Conservation (phyloP, 805 yeast species). For the Jamesozyma rosinii region DNA sequence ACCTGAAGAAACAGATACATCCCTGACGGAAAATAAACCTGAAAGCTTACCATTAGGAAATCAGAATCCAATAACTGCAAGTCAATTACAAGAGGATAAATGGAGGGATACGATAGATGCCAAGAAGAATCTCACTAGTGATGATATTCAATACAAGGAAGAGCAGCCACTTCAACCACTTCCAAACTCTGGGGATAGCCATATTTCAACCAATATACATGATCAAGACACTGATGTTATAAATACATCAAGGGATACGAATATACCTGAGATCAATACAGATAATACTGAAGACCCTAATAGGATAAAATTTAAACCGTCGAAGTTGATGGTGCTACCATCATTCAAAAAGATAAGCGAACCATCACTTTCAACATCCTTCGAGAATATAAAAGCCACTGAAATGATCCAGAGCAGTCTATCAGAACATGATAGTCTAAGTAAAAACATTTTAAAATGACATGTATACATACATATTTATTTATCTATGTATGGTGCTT, state of each 20-base stretch:
- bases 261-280: no score
- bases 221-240: background rate
- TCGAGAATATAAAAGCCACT: conserved; percentile 12
- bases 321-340: background rate
- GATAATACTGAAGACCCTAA: background rate
- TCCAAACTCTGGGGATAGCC: background rate
- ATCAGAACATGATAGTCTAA: background rate
- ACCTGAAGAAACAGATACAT: background rate
- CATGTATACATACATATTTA: background rate
- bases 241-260: background rate
- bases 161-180: background rate
- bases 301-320: background rate
- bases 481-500: background rate
- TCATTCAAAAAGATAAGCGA: conserved; percentile 2
- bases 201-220: background rate
- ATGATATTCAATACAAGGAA: background rate
- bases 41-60: background rate
- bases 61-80: background rate
- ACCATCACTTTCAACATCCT: conserved; percentile 13
- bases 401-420: background rate
- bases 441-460: background rate
- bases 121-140: no score
- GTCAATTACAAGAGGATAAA: background rate
- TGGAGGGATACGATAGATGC: background rate
- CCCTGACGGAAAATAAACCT: background rate